Percentiles rank a stretch among this genome's conserved stretches.
These are phyloP conservation scores for Waltergamsia citrina DNA, from an alignment of 2,329 filamentous ascomycete species.

Conservation along the genomic window DNA sequence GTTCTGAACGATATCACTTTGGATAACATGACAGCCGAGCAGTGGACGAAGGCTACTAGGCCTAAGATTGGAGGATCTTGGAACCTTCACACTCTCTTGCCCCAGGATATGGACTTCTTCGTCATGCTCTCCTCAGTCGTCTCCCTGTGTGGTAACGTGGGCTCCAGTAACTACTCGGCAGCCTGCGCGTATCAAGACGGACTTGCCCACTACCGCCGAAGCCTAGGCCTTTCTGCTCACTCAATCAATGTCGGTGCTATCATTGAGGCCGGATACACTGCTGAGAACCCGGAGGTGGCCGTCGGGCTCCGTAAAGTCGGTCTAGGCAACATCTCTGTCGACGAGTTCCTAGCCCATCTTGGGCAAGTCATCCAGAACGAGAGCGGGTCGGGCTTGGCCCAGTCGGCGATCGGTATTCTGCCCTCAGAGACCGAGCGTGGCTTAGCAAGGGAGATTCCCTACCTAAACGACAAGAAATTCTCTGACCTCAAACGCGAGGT, in stretches of 20 bases:
- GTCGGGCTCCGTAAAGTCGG: conserved; percentile 3
- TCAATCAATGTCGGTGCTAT: conserved; percentile 3
- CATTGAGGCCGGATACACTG: background rate
- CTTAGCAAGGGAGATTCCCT: background rate
- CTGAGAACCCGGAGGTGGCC: conserved; percentile 18
- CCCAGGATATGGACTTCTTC: conserved; percentile 5
- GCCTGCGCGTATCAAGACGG: conserved; percentile 24
- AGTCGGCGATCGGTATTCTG: background rate
- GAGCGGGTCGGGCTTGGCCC: background rate
- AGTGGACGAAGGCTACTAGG: conserved; percentile 12
- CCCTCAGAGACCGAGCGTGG: background rate
- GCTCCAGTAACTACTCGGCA: conserved; percentile 21
- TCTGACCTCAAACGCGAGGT: background rate
- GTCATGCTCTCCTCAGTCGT: conserved; percentile 16
- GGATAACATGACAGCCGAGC: conserved; percentile 13
- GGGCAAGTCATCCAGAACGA: background rate
- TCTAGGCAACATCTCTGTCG: background rate
- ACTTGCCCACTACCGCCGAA: conserved; percentile 15
- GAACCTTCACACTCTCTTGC: conserved; percentile 14
- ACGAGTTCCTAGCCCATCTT: conserved; percentile 1
- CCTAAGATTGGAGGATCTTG: conserved; percentile 23
- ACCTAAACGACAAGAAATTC: background rate
- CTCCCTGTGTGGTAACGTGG: conserved; percentile 14
- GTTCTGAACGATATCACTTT: conserved; percentile 15
- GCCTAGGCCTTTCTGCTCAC: background rate